phyloP scores from a whole-genome alignment of 441 rosid species.

The Corymbia citriodora region DNA sequence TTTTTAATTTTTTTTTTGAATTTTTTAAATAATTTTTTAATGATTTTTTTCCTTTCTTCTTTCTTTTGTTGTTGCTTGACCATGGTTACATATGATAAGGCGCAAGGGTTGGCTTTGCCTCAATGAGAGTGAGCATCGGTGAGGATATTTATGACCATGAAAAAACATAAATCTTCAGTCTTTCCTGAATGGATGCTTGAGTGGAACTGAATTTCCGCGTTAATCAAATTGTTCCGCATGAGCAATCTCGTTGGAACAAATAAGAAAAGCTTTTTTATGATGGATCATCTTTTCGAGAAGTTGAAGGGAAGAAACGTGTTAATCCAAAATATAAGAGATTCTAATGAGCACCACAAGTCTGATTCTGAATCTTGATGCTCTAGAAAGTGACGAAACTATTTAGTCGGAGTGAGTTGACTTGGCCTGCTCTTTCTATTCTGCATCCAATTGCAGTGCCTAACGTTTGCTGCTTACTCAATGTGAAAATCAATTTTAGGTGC shows the following conservation, averaged over 20 bases:
- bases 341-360: not conserved
- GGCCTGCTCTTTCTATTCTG: not conserved
- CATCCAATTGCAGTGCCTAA: not conserved
- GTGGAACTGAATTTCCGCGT: not conserved
- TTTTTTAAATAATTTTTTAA: too few relatives aligned
- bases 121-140: rapidly evolving
- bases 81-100: too few relatives aligned
- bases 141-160: not conserved
- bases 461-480: not conserved
- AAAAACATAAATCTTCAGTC: not conserved
- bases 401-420: not conserved
- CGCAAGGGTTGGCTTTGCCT: too few relatives aligned
- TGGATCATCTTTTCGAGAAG: not conserved
- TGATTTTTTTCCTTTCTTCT: rapidly evolving
- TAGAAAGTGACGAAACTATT: not conserved
- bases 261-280: not conserved
- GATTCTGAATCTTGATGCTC: not conserved
- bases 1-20: too few relatives aligned
- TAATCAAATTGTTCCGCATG: not conserved
- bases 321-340: not conserved
- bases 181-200: not conserved
- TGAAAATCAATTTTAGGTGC: not conserved
- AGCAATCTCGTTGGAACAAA: not conserved
- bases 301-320: not conserved
- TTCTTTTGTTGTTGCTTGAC: too few relatives aligned